Percentiles rank a stretch among this genome's conserved stretches.
Evolutionary conservation across 208 protist genomes (phyloP).

Genomic region (Tritrichomonas musculus): DNA sequence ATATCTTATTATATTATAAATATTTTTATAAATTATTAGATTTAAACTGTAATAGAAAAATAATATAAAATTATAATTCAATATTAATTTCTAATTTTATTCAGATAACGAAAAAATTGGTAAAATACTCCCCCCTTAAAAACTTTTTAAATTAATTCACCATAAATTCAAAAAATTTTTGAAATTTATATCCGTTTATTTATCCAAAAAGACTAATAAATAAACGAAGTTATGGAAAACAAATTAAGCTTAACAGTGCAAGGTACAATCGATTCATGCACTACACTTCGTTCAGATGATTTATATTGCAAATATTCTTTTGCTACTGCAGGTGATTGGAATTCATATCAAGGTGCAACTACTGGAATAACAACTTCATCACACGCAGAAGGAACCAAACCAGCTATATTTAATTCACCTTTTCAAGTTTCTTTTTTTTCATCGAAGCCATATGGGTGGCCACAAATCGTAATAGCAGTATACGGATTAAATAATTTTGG

Average conservation of each 20-base stretch:
- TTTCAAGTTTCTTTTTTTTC: slow-evolving; percentile 11
- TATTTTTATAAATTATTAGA: no score
- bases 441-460: slow-evolving; percentile 36
- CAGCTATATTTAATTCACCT: slow-evolving; percentile 36
- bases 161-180: no score
- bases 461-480: slow-evolving; percentile 36
- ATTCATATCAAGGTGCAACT: neutral
- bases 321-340: neutral
- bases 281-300: neutral
- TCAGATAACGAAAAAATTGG: no score
- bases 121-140: no score
- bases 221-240: neutral
- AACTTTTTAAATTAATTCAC: no score
- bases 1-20: no score
- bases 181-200: no score
- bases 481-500: slow-evolving; percentile 44
- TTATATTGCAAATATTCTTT: neutral
- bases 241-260: neutral
- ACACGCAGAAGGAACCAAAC: neutral
- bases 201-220: no score
- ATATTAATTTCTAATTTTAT: no score
- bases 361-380: neutral
- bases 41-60: no score
- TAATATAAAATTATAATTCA: no score
- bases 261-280: neutral